Evolutionary conservation across 108 stramenopile genomes (phyloP).

Genomic region (Cyclotella baltica): DNA sequence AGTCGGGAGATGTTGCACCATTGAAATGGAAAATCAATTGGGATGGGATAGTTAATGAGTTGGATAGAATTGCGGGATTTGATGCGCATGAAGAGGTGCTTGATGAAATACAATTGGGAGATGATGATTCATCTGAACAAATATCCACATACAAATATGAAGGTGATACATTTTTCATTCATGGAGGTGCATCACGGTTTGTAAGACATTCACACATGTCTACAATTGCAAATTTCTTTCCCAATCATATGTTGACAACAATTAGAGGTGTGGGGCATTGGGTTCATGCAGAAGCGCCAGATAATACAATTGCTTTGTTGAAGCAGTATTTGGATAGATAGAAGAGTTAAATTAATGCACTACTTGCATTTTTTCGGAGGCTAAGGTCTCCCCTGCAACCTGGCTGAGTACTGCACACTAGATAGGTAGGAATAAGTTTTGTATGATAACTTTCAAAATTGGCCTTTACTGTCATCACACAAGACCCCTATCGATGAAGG

Average conservation of each 20-base stretch:
- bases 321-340: constrained; percentile 85
- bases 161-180: constrained; percentile 88
- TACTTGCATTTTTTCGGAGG: too few species aligned
- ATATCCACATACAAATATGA: constrained; percentile 47
- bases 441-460: too few species aligned
- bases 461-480: too few species aligned
- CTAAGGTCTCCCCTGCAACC: too few species aligned
- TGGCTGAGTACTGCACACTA: too few species aligned
- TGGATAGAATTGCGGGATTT: constrained; percentile 87
- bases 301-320: constrained; percentile 77
- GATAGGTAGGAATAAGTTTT: too few species aligned
- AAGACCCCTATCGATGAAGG: too few species aligned
- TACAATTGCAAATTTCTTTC: constrained; percentile 86
- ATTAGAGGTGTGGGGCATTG: constrained; percentile 94
- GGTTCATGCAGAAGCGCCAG: constrained; percentile 94
- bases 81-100: constrained; percentile 50
- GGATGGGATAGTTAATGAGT: constrained; percentile 71
- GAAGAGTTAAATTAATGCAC: too few species aligned
- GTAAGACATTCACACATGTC: constrained; percentile 85
- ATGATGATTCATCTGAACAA: not conserved
- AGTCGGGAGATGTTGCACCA: constrained; percentile 30
- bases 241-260: constrained; percentile 90
- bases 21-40: constrained; percentile 89
- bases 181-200: constrained; percentile 91
- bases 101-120: constrained; percentile 16